These are phyloP conservation scores for Lachancea waltii DNA, from an alignment of 805 yeast genomes.

Conservation along the genomic window DNA sequence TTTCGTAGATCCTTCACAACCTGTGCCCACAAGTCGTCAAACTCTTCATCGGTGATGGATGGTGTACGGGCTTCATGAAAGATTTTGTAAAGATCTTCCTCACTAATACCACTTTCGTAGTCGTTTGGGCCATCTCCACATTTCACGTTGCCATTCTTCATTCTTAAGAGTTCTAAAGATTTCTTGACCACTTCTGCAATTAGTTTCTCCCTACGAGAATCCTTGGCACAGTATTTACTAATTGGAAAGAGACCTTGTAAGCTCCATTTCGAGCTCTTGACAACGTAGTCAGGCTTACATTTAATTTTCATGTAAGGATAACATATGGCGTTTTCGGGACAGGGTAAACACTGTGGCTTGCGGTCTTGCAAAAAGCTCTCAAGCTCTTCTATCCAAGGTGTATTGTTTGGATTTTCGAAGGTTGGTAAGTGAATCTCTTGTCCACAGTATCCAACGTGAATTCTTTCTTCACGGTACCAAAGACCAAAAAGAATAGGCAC, in stretches of 20 bases:
- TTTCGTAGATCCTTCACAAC: slow-evolving; percentile 54
- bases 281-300: slow-evolving; percentile 66
- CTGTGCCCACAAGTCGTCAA: slow-evolving; percentile 62
- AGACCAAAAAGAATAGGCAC: slow-evolving; percentile 37
- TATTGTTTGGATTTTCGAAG: slow-evolving; percentile 29
- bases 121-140: slow-evolving; percentile 51
- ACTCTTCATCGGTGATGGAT: slow-evolving; percentile 44
- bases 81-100: slow-evolving; percentile 46
- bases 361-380: slow-evolving; percentile 43
- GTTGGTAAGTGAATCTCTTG: slow-evolving; percentile 44
- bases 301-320: slow-evolving; percentile 49
- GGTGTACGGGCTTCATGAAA: slow-evolving; percentile 36
- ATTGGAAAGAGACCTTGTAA: slow-evolving; percentile 54
- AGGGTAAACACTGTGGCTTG: slow-evolving; percentile 61
- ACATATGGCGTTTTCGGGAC: slow-evolving; percentile 81
- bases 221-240: slow-evolving; percentile 64
- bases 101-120: slow-evolving; percentile 44
- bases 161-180: slow-evolving; percentile 58
- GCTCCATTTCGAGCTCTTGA: slow-evolving; percentile 29
- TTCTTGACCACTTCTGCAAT: slow-evolving; percentile 59
- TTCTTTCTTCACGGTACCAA: slow-evolving; percentile 61
- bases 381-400: slow-evolving; percentile 30
- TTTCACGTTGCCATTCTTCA: slow-evolving; percentile 55
- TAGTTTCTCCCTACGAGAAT: slow-evolving; percentile 62
- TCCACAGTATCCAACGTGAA: slow-evolving; percentile 71